A percentile compares a stretch with the other conserved stretches of the same genome.
Evolutionary conservation across 2,329 filamentous ascomycete species (phyloP).

Genomic region (Lecanicillium sp.): DNA sequence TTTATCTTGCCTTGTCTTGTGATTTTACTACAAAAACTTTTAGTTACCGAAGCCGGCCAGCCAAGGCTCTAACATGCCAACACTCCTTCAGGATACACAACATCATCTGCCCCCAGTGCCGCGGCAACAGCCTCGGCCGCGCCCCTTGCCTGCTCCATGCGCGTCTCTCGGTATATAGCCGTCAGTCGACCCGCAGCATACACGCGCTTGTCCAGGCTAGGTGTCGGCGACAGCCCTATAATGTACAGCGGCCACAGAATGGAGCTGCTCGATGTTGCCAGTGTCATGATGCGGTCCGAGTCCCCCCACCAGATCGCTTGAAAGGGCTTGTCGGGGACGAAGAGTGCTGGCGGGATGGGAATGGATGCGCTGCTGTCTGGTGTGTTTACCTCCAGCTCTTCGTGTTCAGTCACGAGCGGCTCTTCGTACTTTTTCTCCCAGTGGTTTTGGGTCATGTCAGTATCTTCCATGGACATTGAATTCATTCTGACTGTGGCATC

Average conservation of each 20-base stretch:
- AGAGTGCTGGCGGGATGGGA: slow-evolving; percentile 11
- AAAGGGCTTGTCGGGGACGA: slow-evolving; percentile 18
- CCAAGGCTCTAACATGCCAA: too few relatives aligned
- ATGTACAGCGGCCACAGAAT: slow-evolving; percentile 44
- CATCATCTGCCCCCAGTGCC: too few relatives aligned
- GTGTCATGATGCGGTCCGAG: slow-evolving; percentile 38
- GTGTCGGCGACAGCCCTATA: slow-evolving; percentile 39
- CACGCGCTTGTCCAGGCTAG: slow-evolving; percentile 29
- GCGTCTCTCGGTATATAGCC: slow-evolving; percentile 37
- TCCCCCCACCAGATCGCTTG: slow-evolving; percentile 14
- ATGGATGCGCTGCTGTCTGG: not conserved
- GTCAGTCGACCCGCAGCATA: slow-evolving; percentile 38
- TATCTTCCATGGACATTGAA: too few relatives aligned
- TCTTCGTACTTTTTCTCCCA: too few relatives aligned
- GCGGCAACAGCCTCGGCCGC: slow-evolving; percentile 30
- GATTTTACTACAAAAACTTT: too few relatives aligned
- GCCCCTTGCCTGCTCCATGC: slow-evolving; percentile 34
- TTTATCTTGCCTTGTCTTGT: too few relatives aligned
- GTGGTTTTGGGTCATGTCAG: too few relatives aligned
- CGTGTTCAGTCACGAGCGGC: slow-evolving; percentile 5
- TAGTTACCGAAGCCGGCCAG: too few relatives aligned
- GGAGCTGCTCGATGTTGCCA: slow-evolving; percentile 39
- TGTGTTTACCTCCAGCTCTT: slow-evolving; percentile 2
- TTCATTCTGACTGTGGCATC: too few relatives aligned
- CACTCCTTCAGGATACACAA: too few relatives aligned